These are phyloP conservation scores for Sabuloglossum arenarium DNA, from an alignment of 495 filamentous ascomycete genomes.

Conservation along the genomic window DNA sequence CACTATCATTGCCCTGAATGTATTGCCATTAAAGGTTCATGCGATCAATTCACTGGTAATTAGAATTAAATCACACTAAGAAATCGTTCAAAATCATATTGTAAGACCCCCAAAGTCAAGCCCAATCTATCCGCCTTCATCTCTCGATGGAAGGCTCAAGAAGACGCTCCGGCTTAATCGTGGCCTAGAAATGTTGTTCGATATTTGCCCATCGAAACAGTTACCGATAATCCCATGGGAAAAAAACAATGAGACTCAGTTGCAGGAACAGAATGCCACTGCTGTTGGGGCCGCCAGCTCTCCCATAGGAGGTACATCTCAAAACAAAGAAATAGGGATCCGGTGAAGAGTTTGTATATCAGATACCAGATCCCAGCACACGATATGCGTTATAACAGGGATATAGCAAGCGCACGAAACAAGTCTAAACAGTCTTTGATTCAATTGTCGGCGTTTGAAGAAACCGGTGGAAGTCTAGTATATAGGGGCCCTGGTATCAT, in stretches of 20 bases:
- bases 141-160: constrained; percentile 59
- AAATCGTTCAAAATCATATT: constrained; percentile 8
- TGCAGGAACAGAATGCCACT: not conserved
- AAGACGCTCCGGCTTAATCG: constrained; percentile 94
- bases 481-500: too few relatives aligned
- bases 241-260: not conserved
- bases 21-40: too few relatives aligned
- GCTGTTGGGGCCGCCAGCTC: not conserved
- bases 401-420: too few relatives aligned
- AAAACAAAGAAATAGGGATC: too few relatives aligned
- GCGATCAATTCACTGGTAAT: not conserved
- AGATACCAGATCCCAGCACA: not conserved
- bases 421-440: too few relatives aligned
- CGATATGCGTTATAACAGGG: too few relatives aligned
- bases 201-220: not conserved
- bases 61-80: not conserved
- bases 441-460: too few relatives aligned
- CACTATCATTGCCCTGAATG: too few relatives aligned
- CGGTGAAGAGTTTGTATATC: too few relatives aligned
- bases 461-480: too few relatives aligned
- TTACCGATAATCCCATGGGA: not conserved
- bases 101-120: constrained; percentile 80
- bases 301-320: not conserved
- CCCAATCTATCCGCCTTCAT: constrained; percentile 58
- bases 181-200: constrained; percentile 25